Evolutionary conservation across 2,329 filamentous ascomycete genomes (phyloP).

Genomic region (Arthroderma sp.): DNA sequence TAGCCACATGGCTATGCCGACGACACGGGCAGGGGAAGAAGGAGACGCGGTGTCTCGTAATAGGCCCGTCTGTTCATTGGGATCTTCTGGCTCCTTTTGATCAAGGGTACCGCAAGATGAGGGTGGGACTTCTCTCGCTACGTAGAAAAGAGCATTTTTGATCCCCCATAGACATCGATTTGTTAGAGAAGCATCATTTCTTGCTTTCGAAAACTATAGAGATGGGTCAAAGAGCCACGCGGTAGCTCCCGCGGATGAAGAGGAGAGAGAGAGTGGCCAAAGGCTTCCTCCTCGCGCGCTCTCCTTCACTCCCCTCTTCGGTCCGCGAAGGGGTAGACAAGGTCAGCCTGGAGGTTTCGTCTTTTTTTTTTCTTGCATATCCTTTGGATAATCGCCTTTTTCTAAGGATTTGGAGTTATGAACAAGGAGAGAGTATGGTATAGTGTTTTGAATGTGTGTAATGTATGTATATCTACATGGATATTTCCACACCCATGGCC

Average conservation of each 20-base stretch:
- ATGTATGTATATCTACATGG: constrained; percentile 1
- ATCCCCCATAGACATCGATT: constrained; percentile 61
- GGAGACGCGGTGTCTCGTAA: not conserved
- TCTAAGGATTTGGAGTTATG: not conserved
- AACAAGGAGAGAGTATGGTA: not conserved
- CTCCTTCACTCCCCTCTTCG: not conserved
- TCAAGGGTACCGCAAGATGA: not conserved
- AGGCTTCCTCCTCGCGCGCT: not conserved
- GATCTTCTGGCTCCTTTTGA: constrained; percentile 9
- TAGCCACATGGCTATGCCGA: constrained; percentile 64
- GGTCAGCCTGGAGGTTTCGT: not conserved
- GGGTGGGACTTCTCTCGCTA: constrained; percentile 45
- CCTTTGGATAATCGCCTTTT: not conserved
- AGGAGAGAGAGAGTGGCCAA: constrained; percentile 4
- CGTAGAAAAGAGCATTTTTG: constrained; percentile 55
- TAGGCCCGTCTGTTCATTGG: constrained; percentile 16
- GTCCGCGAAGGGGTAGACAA: not conserved
- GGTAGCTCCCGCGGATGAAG: constrained; percentile 6
- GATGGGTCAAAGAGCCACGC: not conserved
- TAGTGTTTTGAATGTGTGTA: not conserved
- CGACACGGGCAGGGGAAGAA: constrained; percentile 35
- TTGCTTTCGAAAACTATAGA: constrained; percentile 45
- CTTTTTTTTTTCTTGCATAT: not conserved
- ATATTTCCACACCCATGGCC: not conserved
- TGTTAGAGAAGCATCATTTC: constrained; percentile 52